Evolutionary conservation across 75 land plant species (phyloP), one percentile per base, ranked within the genome.

Genomic region (Cunninghamia lanceolata): DNA sequence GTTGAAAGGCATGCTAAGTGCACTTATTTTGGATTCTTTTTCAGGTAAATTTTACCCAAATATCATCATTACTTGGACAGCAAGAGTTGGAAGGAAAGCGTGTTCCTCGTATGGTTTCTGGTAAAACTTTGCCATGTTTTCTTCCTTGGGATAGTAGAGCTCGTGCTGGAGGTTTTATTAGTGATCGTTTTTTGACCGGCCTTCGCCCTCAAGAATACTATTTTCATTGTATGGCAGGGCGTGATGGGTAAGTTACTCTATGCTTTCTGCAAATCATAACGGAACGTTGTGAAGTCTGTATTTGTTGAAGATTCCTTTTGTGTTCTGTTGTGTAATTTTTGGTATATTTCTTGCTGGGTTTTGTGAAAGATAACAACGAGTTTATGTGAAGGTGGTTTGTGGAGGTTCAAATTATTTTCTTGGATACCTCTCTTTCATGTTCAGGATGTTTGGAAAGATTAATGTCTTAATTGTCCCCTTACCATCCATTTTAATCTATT

Each of bases 191-290:
- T 88, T 90, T 98, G 52, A 92, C 94, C 56, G 99, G 99, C 56
- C 95, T 98, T 84, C 93, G 93, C 6, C 99, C 99, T 84, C 99
- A 98, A 88, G 99, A 98, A 82, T 98, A 95, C 86, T 98, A 94
- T 90, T 98, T 96, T 87, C 99, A 98, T 88, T 98, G 99, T 91
- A 98, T 98, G 99, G 99, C 99, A 85, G 99, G 99, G 34, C 96
- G 99, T 85, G 99, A 98, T 87, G 99, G 99, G 99, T 98, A 95
- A 87, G 84, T 40, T 9, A 42, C 82, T 35, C 53, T 78, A 46
- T 56, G 54, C 36, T 86, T 38, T 7, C 6, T 28, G 83, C 86
- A 75, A 73, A 85, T 76, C 32, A 38, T 83, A n/a, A 13, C 21
- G 46, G 10, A 79, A 42, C 28, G 2, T 11, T 25, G 11, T n/a